phyloP scores from a whole-genome alignment of 805 yeast species.

The Ogataea methylovora region DNA sequence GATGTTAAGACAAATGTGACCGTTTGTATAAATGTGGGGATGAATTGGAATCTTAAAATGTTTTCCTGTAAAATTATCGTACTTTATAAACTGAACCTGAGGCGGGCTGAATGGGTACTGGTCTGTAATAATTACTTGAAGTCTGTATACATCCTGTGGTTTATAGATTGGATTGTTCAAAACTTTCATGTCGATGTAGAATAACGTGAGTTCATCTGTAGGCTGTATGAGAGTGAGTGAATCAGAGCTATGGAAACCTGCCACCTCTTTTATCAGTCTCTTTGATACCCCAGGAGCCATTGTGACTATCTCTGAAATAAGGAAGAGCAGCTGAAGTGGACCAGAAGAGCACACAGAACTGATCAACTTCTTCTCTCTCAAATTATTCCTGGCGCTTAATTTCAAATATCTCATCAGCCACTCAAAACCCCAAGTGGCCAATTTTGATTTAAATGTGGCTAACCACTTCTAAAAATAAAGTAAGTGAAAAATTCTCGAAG shows the following conservation, averaged over 20 bases:
- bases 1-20: constrained; percentile 68
- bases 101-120: constrained; percentile 57
- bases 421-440: too few relatives aligned
- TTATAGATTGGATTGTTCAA: constrained; percentile 29
- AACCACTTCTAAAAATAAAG: too few relatives aligned
- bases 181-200: constrained; percentile 32
- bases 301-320: neutral
- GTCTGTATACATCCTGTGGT: constrained; percentile 27
- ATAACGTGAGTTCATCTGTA: constrained; percentile 7
- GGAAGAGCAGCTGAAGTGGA: too few relatives aligned
- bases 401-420: too few relatives aligned
- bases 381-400: too few relatives aligned
- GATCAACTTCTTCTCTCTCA: too few relatives aligned
- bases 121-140: constrained; percentile 34
- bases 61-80: neutral
- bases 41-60: constrained; percentile 46
- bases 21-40: constrained; percentile 71
- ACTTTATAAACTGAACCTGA: constrained; percentile 40
- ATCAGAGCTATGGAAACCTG: constrained; percentile 7
- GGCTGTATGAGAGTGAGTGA: constrained; percentile 9
- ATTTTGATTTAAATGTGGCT: too few relatives aligned
- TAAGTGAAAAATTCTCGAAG: too few relatives aligned
- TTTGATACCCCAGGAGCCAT: constrained; percentile 8
- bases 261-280: constrained; percentile 13
- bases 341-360: too few relatives aligned